Evolutionary conservation across 202 grass and related monocot genomes (phyloP).

Genomic region (Eragrostis tef): DNA sequence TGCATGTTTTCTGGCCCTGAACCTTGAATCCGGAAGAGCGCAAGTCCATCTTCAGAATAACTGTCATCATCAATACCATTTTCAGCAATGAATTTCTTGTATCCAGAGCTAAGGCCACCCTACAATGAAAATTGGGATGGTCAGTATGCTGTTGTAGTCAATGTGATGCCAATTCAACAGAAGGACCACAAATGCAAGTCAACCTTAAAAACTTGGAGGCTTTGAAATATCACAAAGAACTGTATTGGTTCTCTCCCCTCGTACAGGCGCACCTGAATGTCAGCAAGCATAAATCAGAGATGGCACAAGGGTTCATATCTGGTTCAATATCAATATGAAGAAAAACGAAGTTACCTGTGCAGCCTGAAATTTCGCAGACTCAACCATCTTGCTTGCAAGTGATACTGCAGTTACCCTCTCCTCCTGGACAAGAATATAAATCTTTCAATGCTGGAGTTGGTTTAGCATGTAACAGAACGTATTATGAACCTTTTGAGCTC

Average conservation of each 20-base stretch:
- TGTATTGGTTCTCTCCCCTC: conserved; percentile 88
- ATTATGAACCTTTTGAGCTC: conserved; percentile 23
- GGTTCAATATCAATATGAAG: not conserved
- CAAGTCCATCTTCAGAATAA: not conserved
- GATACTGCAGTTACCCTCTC: conserved; percentile 68
- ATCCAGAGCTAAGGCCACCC: not conserved
- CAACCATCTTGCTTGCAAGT: conserved; percentile 86
- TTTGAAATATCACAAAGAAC: conserved; percentile 96
- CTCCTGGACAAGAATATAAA: conserved; percentile 59
- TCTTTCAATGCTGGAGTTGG: conserved; percentile 17
- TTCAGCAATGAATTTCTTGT: not conserved
- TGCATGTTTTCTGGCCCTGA: too few species aligned
- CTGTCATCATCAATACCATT: not conserved
- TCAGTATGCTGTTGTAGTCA: not conserved
- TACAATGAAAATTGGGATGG: not conserved
- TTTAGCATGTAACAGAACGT: conserved; percentile 33
- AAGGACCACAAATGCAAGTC: conserved; percentile 33
- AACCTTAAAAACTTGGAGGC: conserved; percentile 80
- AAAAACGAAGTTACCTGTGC: conserved; percentile 61
- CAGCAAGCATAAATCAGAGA: conserved; percentile 24
- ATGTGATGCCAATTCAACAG: conserved; percentile 23
- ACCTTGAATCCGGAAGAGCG: too few species aligned
- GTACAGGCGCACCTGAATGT: conserved; percentile 67
- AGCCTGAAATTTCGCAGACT: conserved; percentile 77
- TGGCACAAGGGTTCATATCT: conserved; percentile 32